Conservation (phyloP, 1,284 basidiomycete species). For the Ustilago hordei region DNA sequence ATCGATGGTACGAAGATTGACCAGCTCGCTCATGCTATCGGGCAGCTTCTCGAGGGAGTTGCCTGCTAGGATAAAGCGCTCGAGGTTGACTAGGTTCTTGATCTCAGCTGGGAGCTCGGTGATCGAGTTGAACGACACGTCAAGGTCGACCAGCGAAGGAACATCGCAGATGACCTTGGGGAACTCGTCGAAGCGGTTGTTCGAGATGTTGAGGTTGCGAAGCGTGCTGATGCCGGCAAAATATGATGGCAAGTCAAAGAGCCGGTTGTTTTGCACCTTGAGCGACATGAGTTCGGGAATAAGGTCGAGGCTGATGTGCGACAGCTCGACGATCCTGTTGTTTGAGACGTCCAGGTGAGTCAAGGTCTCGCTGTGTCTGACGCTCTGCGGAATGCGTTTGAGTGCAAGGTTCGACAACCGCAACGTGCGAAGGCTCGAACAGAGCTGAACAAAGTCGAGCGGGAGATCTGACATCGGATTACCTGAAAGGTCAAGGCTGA, state of each 20-base stretch:
- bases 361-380: constrained; percentile 81
- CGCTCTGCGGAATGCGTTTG: constrained; percentile 89
- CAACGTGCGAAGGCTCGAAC: constrained; percentile 84
- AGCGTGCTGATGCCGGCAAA: constrained; percentile 82
- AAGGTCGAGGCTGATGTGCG: constrained; percentile 84
- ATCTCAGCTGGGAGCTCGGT: constrained; percentile 84
- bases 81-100: constrained; percentile 74
- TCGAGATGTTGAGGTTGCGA: constrained; percentile 90
- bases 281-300: constrained; percentile 81
- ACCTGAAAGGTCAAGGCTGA: constrained; percentile 87
- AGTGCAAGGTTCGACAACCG: constrained; percentile 92
- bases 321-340: constrained; percentile 90
- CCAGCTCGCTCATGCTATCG: constrained; percentile 53
- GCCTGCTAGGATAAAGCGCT: constrained; percentile 63
- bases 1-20: constrained; percentile 61
- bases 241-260: constrained; percentile 86
- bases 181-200: constrained; percentile 91
- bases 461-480: constrained; percentile 98
- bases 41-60: constrained; percentile 64
- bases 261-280: constrained; percentile 90
- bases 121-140: constrained; percentile 95
- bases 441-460: constrained; percentile 93
- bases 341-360: constrained; percentile 89
- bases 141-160: constrained; percentile 82
- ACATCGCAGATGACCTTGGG: constrained; percentile 84